A percentile compares a stretch with the other conserved stretches of the same genome.
Conservation (phyloP, 108 stramenopile species). For the Epipyxis sp. region DNA sequence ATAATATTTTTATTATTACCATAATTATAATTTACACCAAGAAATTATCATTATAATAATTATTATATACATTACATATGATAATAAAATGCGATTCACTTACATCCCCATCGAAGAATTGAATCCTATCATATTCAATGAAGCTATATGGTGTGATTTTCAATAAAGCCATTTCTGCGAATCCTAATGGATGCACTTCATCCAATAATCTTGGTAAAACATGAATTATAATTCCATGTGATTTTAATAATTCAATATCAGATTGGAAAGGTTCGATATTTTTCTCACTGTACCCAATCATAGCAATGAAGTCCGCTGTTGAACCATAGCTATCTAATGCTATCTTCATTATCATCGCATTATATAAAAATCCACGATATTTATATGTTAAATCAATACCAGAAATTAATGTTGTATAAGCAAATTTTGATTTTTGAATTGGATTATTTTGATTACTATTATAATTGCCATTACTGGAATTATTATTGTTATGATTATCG, state of each 20-base stretch:
- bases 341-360: slow-evolving; percentile 9
- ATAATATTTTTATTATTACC: too few species aligned
- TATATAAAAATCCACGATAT: slow-evolving; percentile 33
- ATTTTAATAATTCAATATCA: background rate
- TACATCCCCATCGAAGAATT: slow-evolving; percentile 69
- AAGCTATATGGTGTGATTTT: slow-evolving; percentile 30
- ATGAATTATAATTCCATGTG: background rate
- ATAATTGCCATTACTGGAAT: too few species aligned
- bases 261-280: background rate
- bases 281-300: slow-evolving; percentile 4
- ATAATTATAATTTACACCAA: too few species aligned
- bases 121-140: slow-evolving; percentile 62
- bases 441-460: too few species aligned
- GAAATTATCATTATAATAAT: too few species aligned
- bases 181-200: background rate
- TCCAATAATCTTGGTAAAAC: background rate
- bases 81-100: too few species aligned
- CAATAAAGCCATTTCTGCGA: slow-evolving; percentile 22
- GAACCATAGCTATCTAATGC: slow-evolving; percentile 14
- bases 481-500: too few species aligned
- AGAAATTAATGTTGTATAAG: slow-evolving; percentile 24
- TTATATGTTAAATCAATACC: slow-evolving; percentile 17
- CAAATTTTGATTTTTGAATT: background rate
- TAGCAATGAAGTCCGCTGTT: slow-evolving; percentile 27
- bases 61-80: too few species aligned